phyloP scores from a whole-genome alignment of 2,329 filamentous ascomycete species.

The Keithomyces neogunnii region DNA sequence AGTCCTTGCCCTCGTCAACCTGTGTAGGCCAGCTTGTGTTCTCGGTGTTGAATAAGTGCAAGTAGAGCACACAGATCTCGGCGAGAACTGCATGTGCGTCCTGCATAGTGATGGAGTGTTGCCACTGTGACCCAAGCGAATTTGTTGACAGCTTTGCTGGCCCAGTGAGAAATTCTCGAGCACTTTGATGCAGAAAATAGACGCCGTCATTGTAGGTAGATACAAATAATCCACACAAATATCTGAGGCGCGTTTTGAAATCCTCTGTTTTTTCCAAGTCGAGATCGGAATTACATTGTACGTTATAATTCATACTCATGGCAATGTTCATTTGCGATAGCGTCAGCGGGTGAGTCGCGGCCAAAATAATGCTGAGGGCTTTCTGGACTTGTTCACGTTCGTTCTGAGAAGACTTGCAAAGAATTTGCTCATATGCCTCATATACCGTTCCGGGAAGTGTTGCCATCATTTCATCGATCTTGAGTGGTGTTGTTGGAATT shows the following conservation, averaged over 20 bases:
- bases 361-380: background rate
- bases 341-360: background rate
- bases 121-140: slow-evolving; percentile 1
- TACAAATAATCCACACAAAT: slow-evolving; percentile 20
- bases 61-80: background rate
- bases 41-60: background rate
- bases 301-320: background rate
- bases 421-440: background rate
- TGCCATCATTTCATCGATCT: slow-evolving; percentile 11
- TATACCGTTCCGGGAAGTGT: background rate
- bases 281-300: background rate
- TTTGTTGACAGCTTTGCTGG: slow-evolving; percentile 2
- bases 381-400: too few relatives aligned
- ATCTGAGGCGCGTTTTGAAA: slow-evolving; percentile 13
- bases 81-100: background rate
- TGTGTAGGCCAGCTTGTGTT: too few relatives aligned
- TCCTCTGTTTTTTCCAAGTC: background rate
- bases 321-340: background rate
- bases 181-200: slow-evolving; percentile 24
- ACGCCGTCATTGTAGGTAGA: slow-evolving; percentile 16
- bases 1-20: too few relatives aligned
- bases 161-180: slow-evolving; percentile 21
- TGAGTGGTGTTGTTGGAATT: slow-evolving; percentile 14
- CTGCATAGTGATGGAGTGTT: background rate
- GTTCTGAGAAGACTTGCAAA: background rate